These are phyloP conservation scores for Ceratobasidium theobromae DNA, from an alignment of 1,284 basidiomycete genomes.

Conservation along the genomic window DNA sequence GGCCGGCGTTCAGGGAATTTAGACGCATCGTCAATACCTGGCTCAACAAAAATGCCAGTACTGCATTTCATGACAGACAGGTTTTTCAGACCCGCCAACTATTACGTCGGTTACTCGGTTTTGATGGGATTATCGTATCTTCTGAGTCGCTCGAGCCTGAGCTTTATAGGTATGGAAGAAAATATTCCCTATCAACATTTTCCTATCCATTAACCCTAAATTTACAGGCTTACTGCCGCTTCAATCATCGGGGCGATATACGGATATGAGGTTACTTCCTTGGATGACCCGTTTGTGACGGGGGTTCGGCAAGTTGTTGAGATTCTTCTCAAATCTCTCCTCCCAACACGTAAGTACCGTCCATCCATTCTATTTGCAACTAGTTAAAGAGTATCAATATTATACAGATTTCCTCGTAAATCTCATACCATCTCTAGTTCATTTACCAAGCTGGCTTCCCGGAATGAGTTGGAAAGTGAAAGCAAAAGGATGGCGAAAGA, in stretches of 20 bases:
- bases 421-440: background rate
- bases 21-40: slow-evolving; percentile 1
- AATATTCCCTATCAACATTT: background rate
- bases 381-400: no score
- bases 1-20: background rate
- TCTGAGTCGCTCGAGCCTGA: background rate
- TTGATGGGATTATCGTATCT: background rate
- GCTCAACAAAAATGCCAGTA: slow-evolving; percentile 4
- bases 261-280: background rate
- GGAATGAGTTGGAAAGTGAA: slow-evolving; percentile 1
- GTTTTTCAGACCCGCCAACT: background rate
- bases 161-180: background rate
- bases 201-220: background rate
- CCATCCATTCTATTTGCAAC: no score
- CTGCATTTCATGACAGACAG: background rate
- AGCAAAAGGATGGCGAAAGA: background rate
- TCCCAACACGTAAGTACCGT: background rate
- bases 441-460: slow-evolving; percentile 3
- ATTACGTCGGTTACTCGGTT: background rate
- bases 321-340: background rate
- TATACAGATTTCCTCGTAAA: slow-evolving; percentile 15
- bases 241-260: background rate
- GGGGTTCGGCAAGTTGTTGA: background rate
- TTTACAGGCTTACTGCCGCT: background rate
- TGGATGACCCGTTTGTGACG: background rate